phyloP scores from a whole-genome alignment of 176 grass and related monocot genomes.

The Oryza nivara region DNA sequence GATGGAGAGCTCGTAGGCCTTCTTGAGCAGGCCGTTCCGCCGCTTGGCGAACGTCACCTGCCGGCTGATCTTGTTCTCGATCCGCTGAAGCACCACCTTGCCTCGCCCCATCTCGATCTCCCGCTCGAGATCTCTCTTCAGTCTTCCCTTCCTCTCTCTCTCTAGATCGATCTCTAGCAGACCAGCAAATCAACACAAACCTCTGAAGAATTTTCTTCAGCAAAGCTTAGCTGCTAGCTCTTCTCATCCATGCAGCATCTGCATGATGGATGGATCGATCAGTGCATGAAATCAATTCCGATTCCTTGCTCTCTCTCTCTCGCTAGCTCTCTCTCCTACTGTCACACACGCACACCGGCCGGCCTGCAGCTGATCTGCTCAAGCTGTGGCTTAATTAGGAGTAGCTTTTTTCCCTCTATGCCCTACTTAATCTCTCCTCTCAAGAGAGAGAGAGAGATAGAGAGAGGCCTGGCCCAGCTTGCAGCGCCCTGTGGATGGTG shows the following conservation, averaged over 20 bases:
- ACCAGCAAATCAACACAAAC: neutral
- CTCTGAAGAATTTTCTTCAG: slow-evolving; percentile 5
- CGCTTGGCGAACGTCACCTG: slow-evolving; percentile 90
- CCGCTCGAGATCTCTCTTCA: neutral
- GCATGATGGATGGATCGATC: neutral
- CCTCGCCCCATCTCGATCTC: slow-evolving; percentile 62
- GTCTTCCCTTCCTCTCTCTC: neutral
- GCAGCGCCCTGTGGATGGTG: neutral
- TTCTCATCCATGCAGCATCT: neutral
- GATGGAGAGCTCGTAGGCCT: slow-evolving; percentile 85
- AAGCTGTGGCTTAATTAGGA: neutral
- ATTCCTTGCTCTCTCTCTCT: neutral
- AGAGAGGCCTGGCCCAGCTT: too few species aligned
- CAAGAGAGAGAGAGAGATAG: neutral
- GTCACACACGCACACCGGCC: neutral
- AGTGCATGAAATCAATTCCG: neutral
- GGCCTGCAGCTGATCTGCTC: neutral
- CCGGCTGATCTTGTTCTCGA: slow-evolving; percentile 94
- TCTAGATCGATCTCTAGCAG: slow-evolving; percentile 1
- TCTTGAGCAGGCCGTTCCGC: slow-evolving; percentile 82
- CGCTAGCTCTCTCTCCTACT: neutral
- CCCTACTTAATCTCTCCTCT: neutral
- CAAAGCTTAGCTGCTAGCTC: neutral
- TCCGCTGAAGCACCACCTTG: slow-evolving; percentile 82
- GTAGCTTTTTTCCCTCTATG: neutral